Evolutionary conservation across 1,284 basidiomycete genomes (phyloP), one percentile per base, ranked within the genome.

Genomic region (Sphagnurus paluster): DNA sequence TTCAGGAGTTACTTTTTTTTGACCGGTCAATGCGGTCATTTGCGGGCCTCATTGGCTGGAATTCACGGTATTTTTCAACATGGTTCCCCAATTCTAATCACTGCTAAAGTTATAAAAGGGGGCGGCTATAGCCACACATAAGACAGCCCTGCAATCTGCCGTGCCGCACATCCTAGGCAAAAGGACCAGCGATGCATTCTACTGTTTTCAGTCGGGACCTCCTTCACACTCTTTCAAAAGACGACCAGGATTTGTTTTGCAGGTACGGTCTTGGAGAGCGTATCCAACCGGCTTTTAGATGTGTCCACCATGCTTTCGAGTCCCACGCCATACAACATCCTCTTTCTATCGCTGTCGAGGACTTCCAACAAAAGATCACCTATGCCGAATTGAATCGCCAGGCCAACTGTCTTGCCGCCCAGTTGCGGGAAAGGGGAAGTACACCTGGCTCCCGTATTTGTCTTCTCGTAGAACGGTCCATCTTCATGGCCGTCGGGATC

Each of bases 261-360:
- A 62, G 65, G 41, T 77, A 70, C 51, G 75, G 76, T 26, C 63
- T 71, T 32, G 78, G 77, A 25, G 55, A 64, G 23, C 59, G 56
- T 11, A 57, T 63, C 28, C 29, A 55, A 23, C 50, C 65, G 21
- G 71, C 76, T 9, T 80, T 77, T 59, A 56, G 58, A 48, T 77
- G 73, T 50, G 68, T 80, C 30, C 78, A 80, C 54, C 73, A 78
- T 50, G 79, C 78, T 13, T 80, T 82, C 57, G 72, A 74, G 45
- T 62, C 63, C 50, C 67, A 75, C 52, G 76, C 71, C 25, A 55
- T 53, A 41, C 48, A 49, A 8, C 62, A 71, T 41, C 74, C 78
- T 4, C 53, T 69, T 40, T 63, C 65, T 13, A 58, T 76, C 26
- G 79, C 79, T 26, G 75, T 79, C 29, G 74, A 79, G 59, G 71